phyloP scores from a whole-genome alignment of 352 stramenopile species.

The Phytophthora ohioensis region DNA sequence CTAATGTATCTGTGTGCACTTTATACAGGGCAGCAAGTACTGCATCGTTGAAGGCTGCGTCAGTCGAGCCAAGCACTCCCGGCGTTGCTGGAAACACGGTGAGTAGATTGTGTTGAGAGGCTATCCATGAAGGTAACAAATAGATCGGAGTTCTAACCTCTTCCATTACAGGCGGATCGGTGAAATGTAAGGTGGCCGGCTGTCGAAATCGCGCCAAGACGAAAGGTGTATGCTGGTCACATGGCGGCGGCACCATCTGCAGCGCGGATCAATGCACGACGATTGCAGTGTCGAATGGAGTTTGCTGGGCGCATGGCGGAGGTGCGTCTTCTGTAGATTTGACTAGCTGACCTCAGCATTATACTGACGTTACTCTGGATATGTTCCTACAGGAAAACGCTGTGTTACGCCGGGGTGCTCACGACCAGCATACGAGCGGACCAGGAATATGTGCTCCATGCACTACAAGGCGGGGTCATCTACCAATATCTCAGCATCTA shows the following conservation, averaged over 20 bases:
- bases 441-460: slow-evolving; percentile 61
- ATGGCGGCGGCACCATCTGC: slow-evolving; percentile 63
- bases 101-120: slow-evolving; percentile 2
- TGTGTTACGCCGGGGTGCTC: slow-evolving; percentile 43
- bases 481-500: slow-evolving; percentile 6
- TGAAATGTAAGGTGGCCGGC: slow-evolving; percentile 61
- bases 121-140: slow-evolving; percentile 1
- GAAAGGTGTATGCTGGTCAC: slow-evolving; percentile 68
- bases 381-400: slow-evolving; percentile 47
- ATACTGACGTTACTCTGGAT: not conserved
- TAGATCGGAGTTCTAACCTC: not conserved
- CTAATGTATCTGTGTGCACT: not conserved
- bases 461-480: slow-evolving; percentile 43
- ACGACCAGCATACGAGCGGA: slow-evolving; percentile 69
- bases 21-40: slow-evolving; percentile 55
- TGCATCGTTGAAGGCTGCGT: slow-evolving; percentile 58
- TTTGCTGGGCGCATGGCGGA: slow-evolving; percentile 83
- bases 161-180: slow-evolving; percentile 37
- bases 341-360: not conserved
- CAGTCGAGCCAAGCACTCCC: slow-evolving; percentile 58
- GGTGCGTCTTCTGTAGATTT: slow-evolving; percentile 31
- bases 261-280: slow-evolving; percentile 44
- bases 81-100: slow-evolving; percentile 64
- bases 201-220: slow-evolving; percentile 65
- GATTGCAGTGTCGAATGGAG: slow-evolving; percentile 62